Base-by-base conservation (phyloP, 2,329 filamentous ascomycete species). In the Leptographium radiaticola region DNA sequence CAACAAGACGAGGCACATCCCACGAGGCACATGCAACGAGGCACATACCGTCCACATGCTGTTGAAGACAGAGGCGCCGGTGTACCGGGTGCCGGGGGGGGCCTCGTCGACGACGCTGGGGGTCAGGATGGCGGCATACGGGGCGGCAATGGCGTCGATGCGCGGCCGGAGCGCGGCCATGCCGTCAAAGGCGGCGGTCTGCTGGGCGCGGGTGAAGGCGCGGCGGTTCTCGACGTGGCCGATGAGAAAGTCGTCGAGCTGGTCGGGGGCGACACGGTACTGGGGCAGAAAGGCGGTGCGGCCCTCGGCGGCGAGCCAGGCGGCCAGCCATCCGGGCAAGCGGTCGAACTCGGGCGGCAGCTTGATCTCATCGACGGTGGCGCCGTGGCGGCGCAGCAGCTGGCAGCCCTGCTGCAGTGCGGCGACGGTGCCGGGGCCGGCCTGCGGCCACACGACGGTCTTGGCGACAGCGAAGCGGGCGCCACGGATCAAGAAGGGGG, bases 391-490 rank as follows among this genome's bases (percentile, higher is more conserved):
- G 15, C 58, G 59, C 2, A 80, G 60, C 0, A 79, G 57, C 2
- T 62, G 58, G 0, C 63, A 65, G 0, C 71, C 75, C 2, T 64
- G 67, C 1, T 65, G 62, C 60, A 76, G 66, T 0, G 76, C 75
- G 0, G 62, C 63, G 1, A 61, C 57, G 0, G 73, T 76, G 0
- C 73, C 75, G 0, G 67, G 62, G 0, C 71, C 73, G 0, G 72
- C 75, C 4, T 71, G 58, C 0, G 67, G 60, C 65, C 81, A 85
- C 2, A 76, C 70, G 39, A 69, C 66, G 0, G 79, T 82, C 57
- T 75, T 77, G 1, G 71, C 62, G 0, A 84, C 58, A 1, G 75
- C 81, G 51, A 86, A 75, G 25, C 68, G 77, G 1, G 75, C 69
- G 0, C 74, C 75, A 1, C 65, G 62, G 3, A 84, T 61, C 13